These are phyloP conservation scores for Bipolaris cookei DNA, from an alignment of 2,329 filamentous ascomycete genomes.

Conservation along the genomic window DNA sequence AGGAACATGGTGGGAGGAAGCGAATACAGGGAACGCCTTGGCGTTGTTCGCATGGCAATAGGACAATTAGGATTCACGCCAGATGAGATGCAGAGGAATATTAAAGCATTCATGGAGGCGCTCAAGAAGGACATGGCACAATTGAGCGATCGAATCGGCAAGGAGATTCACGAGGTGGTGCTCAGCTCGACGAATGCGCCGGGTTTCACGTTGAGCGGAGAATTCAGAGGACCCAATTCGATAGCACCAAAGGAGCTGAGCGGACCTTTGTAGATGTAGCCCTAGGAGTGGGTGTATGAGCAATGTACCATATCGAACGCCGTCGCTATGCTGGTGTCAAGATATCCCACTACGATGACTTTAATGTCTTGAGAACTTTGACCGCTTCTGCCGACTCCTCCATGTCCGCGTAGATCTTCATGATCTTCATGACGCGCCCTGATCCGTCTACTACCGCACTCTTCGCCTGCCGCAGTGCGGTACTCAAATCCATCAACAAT, in stretches of 20 bases:
- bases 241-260: constrained; percentile 50
- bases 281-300: constrained; percentile 39
- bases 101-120: constrained; percentile 75
- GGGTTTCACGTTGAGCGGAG: constrained; percentile 84
- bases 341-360: constrained; percentile 22
- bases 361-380: constrained; percentile 58
- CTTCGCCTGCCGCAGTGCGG: constrained; percentile 65
- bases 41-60: constrained; percentile 86
- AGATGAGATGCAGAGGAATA: constrained; percentile 82
- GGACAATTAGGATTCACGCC: constrained; percentile 90
- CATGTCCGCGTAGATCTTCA: constrained; percentile 67
- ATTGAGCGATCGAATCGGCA: constrained; percentile 68
- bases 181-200: constrained; percentile 87
- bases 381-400: constrained; percentile 66
- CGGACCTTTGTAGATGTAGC: constrained; percentile 40
- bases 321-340: constrained; percentile 53
- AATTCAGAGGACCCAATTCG: constrained; percentile 64
- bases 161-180: constrained; percentile 78
- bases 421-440: constrained; percentile 59
- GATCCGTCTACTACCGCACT: constrained; percentile 48
- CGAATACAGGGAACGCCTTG: constrained; percentile 84
- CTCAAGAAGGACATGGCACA: constrained; percentile 78
- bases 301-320: constrained; percentile 52
- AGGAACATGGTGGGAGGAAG: constrained; percentile 82
- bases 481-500: constrained; percentile 68